Percentiles rank a stretch among this genome's conserved stretches.
Evolutionary conservation across 805 yeast genomes (phyloP).

Genomic region (Hanseniaspora pseudoguilliermondii): DNA sequence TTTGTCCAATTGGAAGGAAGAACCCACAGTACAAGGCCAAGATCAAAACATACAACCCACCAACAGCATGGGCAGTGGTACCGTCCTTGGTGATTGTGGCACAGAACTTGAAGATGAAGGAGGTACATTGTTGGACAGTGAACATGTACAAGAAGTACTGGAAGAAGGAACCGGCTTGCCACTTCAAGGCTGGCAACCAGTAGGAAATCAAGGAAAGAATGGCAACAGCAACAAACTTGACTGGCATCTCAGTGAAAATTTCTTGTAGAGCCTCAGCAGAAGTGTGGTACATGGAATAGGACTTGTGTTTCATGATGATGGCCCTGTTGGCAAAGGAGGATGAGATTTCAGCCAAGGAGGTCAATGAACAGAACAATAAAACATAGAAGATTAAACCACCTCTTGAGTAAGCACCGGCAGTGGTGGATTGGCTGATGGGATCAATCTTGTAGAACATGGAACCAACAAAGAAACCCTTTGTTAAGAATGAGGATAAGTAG

Average conservation of each 20-base stretch:
- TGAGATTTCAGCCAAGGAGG: slow-evolving; percentile 51
- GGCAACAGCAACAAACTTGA: slow-evolving; percentile 38
- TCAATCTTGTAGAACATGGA: slow-evolving; percentile 44
- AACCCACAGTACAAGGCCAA: slow-evolving; percentile 47
- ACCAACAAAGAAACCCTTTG: slow-evolving; percentile 48
- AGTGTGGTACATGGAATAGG: slow-evolving; percentile 50
- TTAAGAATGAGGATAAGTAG: slow-evolving; percentile 39
- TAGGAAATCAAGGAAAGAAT: slow-evolving; percentile 37
- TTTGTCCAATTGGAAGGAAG: slow-evolving; percentile 33
- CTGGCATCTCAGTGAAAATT: slow-evolving; percentile 45
- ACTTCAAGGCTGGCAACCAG: slow-evolving; percentile 41
- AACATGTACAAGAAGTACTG: slow-evolving; percentile 35
- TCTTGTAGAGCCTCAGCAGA: slow-evolving; percentile 52
- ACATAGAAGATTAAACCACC: slow-evolving; percentile 54
- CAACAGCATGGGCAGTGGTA: slow-evolving; percentile 44
- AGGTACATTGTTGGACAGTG: slow-evolving; percentile 40
- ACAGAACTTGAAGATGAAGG: slow-evolving; percentile 40
- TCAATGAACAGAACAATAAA: slow-evolving; percentile 45
- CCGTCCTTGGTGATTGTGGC: slow-evolving; percentile 42
- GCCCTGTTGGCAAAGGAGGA: slow-evolving; percentile 48
- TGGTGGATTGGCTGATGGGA: slow-evolving; percentile 28
- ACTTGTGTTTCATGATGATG: slow-evolving; percentile 50
- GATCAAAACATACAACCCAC: slow-evolving; percentile 42
- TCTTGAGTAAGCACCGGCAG: slow-evolving; percentile 47
- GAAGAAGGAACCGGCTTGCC: slow-evolving; percentile 45